A percentile compares a stretch with the other conserved stretches of the same genome.
Conservation (phyloP, 345 rosid species). For the Tarenaya hassleriana region DNA sequence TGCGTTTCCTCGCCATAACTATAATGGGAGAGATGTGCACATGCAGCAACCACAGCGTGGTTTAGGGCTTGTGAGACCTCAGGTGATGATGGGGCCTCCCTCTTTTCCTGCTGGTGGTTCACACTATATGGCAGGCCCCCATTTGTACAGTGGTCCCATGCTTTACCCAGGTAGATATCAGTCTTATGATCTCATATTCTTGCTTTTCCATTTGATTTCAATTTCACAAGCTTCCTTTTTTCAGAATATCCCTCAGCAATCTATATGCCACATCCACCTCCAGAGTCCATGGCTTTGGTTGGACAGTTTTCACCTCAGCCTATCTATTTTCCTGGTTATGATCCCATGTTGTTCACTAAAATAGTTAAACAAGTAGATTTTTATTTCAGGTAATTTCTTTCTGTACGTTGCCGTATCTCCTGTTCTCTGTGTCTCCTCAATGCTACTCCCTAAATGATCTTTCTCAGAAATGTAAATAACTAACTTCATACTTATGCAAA, state of each 20-base stretch:
- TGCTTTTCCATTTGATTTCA: not conserved
- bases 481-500: not conserved
- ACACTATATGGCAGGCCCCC: slow-evolving; percentile 23
- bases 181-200: slow-evolving; percentile 12
- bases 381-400: slow-evolving; percentile 83
- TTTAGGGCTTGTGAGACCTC: slow-evolving; percentile 22
- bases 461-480: slow-evolving; percentile 3
- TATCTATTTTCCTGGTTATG: slow-evolving; percentile 13
- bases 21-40: slow-evolving; percentile 22
- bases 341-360: slow-evolving; percentile 21
- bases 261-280: slow-evolving; percentile 19
- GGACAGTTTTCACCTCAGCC: slow-evolving; percentile 20
- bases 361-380: slow-evolving; percentile 69
- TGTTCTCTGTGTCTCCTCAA: not conserved
- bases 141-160: slow-evolving; percentile 27
- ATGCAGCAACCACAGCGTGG: slow-evolving; percentile 20
- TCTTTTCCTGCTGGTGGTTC: slow-evolving; percentile 23
- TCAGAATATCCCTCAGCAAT: slow-evolving; percentile 19
- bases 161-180: slow-evolving; percentile 16
- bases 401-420: too few relatives aligned
- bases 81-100: slow-evolving; percentile 27
- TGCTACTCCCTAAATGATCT: slow-evolving; percentile 6
- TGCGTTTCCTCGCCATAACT: slow-evolving; percentile 11
- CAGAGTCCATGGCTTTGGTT: slow-evolving; percentile 18
- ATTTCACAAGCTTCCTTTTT: slow-evolving; percentile 1